phyloP scores from a whole-genome alignment of 2,329 filamentous ascomycete genomes.

The Pestalotiopsis sp. region DNA sequence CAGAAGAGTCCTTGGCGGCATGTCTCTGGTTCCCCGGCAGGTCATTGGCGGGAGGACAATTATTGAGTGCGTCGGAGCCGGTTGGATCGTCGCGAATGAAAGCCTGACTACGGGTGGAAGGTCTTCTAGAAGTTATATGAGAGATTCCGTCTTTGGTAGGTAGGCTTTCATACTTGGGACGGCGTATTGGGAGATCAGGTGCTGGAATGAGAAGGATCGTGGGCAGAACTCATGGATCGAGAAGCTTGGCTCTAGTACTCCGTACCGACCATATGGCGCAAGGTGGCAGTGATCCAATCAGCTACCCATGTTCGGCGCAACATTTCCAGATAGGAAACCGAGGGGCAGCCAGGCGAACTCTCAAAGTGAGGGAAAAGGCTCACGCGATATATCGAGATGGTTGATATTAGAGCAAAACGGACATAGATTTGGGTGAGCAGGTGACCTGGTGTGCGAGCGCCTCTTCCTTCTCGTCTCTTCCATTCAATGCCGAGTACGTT shows the following conservation, averaged over 20 bases:
- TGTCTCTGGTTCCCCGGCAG: not conserved
- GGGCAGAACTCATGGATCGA: not conserved
- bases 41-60: not conserved
- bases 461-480: not conserved
- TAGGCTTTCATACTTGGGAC: not conserved
- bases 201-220: constrained; percentile 6
- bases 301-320: not conserved
- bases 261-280: not conserved
- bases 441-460: not conserved
- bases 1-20: not conserved
- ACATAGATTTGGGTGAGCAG: not conserved
- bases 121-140: constrained; percentile 3
- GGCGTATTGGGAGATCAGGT: not conserved
- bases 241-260: constrained; percentile 6
- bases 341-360: not conserved
- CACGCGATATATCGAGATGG: not conserved
- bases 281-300: constrained; percentile 1
- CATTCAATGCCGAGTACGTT: not conserved
- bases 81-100: not conserved
- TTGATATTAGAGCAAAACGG: not conserved
- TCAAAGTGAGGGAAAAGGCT: not conserved
- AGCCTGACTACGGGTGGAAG: constrained; percentile 4
- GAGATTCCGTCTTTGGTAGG: constrained; percentile 10
- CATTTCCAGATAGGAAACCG: constrained; percentile 12
- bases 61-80: constrained; percentile 1